phyloP scores from a whole-genome alignment of 208 protist species.

The Leishmania tropica region DNA sequence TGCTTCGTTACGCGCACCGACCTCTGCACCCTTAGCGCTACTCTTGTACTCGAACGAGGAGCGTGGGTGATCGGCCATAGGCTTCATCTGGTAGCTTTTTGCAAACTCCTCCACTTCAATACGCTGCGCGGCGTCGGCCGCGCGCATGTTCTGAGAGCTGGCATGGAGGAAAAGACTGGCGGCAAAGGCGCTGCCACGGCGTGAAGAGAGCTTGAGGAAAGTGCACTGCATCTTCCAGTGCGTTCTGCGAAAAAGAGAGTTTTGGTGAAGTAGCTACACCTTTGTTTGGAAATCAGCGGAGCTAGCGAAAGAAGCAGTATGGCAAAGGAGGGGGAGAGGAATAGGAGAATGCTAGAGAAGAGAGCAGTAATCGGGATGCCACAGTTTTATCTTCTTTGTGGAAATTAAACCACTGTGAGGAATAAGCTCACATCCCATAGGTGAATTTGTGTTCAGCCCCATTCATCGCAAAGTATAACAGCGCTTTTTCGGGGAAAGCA shows the following conservation, averaged over 20 bases:
- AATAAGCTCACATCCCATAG: background rate
- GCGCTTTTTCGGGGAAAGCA: background rate
- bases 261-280: background rate
- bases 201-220: constrained; percentile 34
- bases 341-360: background rate
- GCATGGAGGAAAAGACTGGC: constrained; percentile 31
- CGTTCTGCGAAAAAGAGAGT: constrained; percentile 11
- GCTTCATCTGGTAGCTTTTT: constrained; percentile 59
- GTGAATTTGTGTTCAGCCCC: background rate
- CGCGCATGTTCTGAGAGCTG: constrained; percentile 29
- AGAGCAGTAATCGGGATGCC: constrained; percentile 1
- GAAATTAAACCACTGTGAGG: background rate
- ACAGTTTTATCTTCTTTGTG: background rate
- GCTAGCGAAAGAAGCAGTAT: background rate
- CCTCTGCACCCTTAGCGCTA: constrained; percentile 81
- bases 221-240: constrained; percentile 51
- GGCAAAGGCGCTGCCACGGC: constrained; percentile 32
- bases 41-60: constrained; percentile 74
- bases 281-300: background rate
- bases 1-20: constrained; percentile 87
- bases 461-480: background rate
- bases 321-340: background rate
- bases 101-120: constrained; percentile 38
- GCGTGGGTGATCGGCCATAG: constrained; percentile 65
- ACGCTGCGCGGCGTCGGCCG: constrained; percentile 37